These are phyloP conservation scores for Leishmania major DNA, from an alignment of 208 protist species.

Conservation along the genomic window DNA sequence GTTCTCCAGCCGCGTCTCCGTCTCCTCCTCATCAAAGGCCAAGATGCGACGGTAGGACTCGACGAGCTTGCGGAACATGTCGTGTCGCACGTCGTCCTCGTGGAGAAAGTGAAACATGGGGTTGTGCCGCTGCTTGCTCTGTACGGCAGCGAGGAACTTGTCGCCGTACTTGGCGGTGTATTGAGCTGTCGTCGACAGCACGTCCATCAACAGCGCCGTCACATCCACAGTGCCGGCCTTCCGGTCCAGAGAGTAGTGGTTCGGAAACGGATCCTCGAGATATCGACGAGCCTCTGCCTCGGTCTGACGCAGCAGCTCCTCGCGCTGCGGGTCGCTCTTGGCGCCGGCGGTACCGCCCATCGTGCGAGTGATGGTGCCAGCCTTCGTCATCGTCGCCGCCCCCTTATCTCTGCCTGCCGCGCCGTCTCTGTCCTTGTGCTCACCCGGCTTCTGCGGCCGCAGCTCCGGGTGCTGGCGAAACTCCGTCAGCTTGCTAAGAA, in stretches of 20 bases:
- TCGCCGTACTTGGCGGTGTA: constrained; percentile 90
- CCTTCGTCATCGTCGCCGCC: constrained; percentile 27
- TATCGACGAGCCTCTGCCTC: constrained; percentile 78
- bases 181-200: constrained; percentile 82
- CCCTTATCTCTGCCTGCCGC: constrained; percentile 15
- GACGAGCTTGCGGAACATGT: constrained; percentile 71
- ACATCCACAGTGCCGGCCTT: constrained; percentile 71
- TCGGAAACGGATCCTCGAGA: constrained; percentile 80
- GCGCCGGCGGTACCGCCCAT: constrained; percentile 61
- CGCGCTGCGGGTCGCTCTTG: constrained; percentile 54
- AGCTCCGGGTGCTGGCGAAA: constrained; percentile 78
- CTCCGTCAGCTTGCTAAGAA: constrained; percentile 83
- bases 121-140: constrained; percentile 66
- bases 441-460: constrained; percentile 43
- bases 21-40: constrained; percentile 60
- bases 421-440: constrained; percentile 22
- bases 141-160: constrained; percentile 62
- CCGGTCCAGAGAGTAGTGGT: constrained; percentile 68
- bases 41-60: constrained; percentile 81
- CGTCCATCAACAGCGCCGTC: constrained; percentile 63
- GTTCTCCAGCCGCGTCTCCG: constrained; percentile 76
- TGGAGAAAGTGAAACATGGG: constrained; percentile 75
- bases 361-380: constrained; percentile 55
- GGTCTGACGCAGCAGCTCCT: constrained; percentile 70
- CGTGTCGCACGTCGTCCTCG: constrained; percentile 76